phyloP scores from a whole-genome alignment of 805 yeast species.

The Yarrowia alimentaria region DNA sequence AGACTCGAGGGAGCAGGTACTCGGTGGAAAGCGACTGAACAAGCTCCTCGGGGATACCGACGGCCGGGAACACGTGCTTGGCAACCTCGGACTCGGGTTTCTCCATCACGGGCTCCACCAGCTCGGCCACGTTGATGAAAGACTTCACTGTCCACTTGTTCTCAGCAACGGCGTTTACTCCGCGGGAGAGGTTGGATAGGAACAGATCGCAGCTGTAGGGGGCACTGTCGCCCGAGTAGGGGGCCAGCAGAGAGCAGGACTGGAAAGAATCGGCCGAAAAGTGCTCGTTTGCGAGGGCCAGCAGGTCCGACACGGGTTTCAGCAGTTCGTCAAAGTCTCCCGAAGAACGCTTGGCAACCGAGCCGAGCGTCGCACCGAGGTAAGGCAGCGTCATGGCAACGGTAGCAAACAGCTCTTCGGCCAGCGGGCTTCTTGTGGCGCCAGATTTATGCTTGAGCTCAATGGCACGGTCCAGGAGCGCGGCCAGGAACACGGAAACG shows the following conservation, averaged over 20 bases:
- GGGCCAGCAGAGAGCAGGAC: constrained; percentile 13
- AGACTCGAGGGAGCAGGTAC: constrained; percentile 61
- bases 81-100: neutral
- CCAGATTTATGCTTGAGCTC: constrained; percentile 48
- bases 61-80: constrained; percentile 40
- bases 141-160: constrained; percentile 34
- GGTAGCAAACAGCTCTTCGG: constrained; percentile 65
- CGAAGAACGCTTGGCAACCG: neutral
- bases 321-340: neutral
- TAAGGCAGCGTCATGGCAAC: constrained; percentile 61
- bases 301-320: neutral
- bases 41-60: constrained; percentile 36
- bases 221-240: constrained; percentile 19
- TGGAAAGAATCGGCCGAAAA: neutral
- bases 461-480: constrained; percentile 55
- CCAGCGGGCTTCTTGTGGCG: constrained; percentile 47
- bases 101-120: constrained; percentile 28
- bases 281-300: constrained; percentile 2
- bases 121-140: constrained; percentile 30
- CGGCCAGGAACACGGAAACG: constrained; percentile 49
- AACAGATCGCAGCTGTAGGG: constrained; percentile 6
- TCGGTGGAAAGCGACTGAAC: constrained; percentile 8
- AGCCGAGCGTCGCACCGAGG: constrained; percentile 13
- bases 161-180: constrained; percentile 11
- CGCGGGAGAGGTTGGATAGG: neutral